Base-by-base conservation (phyloP, 805 yeast species). In the Brettanomyces bruxellensis region DNA sequence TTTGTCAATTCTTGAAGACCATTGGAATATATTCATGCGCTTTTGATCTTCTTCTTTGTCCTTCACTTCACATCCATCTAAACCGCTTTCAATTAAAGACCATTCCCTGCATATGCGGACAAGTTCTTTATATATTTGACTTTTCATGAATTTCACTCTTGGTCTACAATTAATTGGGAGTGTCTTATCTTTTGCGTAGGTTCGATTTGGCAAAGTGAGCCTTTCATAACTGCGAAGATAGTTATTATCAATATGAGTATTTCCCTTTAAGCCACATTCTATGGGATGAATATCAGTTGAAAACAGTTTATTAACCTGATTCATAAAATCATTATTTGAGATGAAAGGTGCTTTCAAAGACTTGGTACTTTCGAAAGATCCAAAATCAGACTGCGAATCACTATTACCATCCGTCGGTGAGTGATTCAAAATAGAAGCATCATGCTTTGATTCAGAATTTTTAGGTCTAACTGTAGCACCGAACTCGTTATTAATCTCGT, bases 61-160 rank as follows among this genome's bases (percentile, higher is more conserved):
- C 25, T 18, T 35, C 11, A 18, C 44, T 14, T 41, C 45, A 39
- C 35, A 36, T 32, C n/a, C 34, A 41, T 34, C 28, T 44, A 59
- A 44, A 8, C 58, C 58, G 41, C 55, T 63, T 45, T 63, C 67
- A n/a, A 47, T 51, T 9, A 45, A 49, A 4, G 55, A 50, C 67
- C 67, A 63, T 14, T 45, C 40, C 30, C 50, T 49, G 2, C 58
- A 38, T 3, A 61, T 50, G 11, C 39, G 38, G 3, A 39, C 24
- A 13, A 54, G 9, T 23, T 53, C 48, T 23, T 49, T 41, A 24
- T 51, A 46, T 4, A 50, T 43, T 5, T 24, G 37, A 47, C 57
- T 51, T 13, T 44, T 30, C 9, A 45, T 46, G 22, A 49, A 11
- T 39, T 55, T 56, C 13, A 51, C 54, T 35, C 57, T 51, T n/a